These are phyloP conservation scores for Lithospermum erythrorhizon DNA, from an alignment of 257 asterid species.

Conservation along the genomic window DNA sequence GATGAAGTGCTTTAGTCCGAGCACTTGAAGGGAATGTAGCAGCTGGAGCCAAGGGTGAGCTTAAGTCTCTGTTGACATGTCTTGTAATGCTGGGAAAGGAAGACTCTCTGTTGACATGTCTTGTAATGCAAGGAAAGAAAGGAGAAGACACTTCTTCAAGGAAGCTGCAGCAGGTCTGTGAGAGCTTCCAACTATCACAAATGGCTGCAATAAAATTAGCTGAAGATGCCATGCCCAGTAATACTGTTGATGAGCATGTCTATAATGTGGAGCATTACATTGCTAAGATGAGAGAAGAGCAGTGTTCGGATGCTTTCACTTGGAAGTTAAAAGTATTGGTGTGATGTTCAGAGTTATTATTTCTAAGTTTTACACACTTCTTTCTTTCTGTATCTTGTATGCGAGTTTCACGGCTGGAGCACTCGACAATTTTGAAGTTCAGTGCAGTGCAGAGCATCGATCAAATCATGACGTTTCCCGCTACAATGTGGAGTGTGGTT, in stretches of 20 bases:
- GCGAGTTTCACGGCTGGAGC: too few relatives aligned
- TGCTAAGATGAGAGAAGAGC: slow-evolving; percentile 33
- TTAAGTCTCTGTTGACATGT: slow-evolving; percentile 22
- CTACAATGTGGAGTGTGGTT: too few relatives aligned
- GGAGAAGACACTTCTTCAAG: too few relatives aligned
- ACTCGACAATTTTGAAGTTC: too few relatives aligned
- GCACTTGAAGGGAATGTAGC: slow-evolving; percentile 76
- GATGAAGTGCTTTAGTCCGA: slow-evolving; percentile 83
- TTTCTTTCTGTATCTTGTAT: too few relatives aligned
- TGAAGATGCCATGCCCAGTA: slow-evolving; percentile 38
- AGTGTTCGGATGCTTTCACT: slow-evolving; percentile 49
- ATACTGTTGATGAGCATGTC: slow-evolving; percentile 34
- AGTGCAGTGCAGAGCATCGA: too few relatives aligned
- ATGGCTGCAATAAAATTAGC: slow-evolving; percentile 70
- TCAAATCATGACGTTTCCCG: too few relatives aligned
- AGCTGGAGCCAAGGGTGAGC: slow-evolving; percentile 70
- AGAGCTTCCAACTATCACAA: slow-evolving; percentile 73
- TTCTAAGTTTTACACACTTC: too few relatives aligned
- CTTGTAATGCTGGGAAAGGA: not conserved
- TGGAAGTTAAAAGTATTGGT: slow-evolving; percentile 61
- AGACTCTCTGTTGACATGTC: slow-evolving; percentile 57
- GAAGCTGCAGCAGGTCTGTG: slow-evolving; percentile 55
- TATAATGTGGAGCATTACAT: slow-evolving; percentile 50
- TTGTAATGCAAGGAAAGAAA: slow-evolving; percentile 69
- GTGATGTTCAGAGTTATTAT: slow-evolving; percentile 18